phyloP scores from a whole-genome alignment of 179 eudicot species.

The Silene noctiflora region DNA sequence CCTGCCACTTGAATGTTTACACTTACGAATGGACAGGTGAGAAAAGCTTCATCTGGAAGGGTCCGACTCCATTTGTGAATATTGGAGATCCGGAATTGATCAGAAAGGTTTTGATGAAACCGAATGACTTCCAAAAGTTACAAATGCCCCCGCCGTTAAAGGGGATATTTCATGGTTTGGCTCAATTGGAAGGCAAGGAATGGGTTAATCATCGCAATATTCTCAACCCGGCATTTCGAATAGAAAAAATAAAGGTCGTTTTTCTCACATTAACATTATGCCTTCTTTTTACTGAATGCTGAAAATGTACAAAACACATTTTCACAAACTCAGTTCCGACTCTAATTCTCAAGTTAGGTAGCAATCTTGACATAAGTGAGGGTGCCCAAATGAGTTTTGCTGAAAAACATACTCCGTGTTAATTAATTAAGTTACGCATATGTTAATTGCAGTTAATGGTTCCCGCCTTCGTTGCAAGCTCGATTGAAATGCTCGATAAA shows the following conservation, averaged over 20 bases:
- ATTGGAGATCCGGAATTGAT: constrained; percentile 33
- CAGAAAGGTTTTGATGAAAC: constrained; percentile 34
- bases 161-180: neutral
- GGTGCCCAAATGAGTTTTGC: no score
- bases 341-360: no score
- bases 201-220: neutral
- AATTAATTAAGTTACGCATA: no score
- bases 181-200: neutral
- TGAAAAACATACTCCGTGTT: no score
- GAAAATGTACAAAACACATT: no score
- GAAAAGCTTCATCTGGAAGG: constrained; percentile 23
- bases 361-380: no score
- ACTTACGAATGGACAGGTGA: constrained; percentile 4
- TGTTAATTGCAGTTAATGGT: neutral
- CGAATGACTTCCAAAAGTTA: constrained; percentile 4
- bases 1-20: no score
- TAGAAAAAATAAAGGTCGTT: neutral
- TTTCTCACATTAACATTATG: neutral
- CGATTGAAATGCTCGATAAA: neutral
- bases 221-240: neutral
- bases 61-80: constrained; percentile 36
- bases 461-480: neutral
- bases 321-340: no score
- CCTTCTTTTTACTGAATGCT: no score
- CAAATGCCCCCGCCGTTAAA: neutral